Evolutionary conservation across 768 basidiomycete genomes (phyloP), one percentile per base, ranked within the genome.

Genomic region (Boletus barrowsii): DNA sequence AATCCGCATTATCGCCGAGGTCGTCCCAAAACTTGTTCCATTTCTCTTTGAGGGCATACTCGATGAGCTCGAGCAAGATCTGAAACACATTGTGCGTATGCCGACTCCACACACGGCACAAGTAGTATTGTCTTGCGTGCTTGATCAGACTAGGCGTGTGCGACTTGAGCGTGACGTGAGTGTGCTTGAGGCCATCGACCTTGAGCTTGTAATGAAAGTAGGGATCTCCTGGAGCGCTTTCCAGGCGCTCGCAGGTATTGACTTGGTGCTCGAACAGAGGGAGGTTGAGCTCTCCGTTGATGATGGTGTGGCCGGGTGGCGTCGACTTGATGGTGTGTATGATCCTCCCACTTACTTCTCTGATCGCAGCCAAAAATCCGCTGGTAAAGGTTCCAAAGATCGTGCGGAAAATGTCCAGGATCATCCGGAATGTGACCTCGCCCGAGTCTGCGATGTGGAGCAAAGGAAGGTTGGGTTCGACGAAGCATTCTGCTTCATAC

Each of bases 231-330:
- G 40, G 5, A 0, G 37, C 3, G 8, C 33, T 40, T 26, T 36
- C n/a, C 15, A 56, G 8, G 5, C 10, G 45, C 18, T 57, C 41
- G 48, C 59, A 67, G 6, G 20, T 5, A 4, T n/a, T 43, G 36
- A 67, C 59, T 29, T 2, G 54, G 39, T 67, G 58, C 47, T 68
- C 62, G 26, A 66, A 58, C 17, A 68, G 5, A 18, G 64, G 46
- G 10, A 67, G 3, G 14, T 55, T 67, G 46, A 67, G 39, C 37
- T 57, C 57, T 17, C 66, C 64, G 30, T 68, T 68, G 53, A 62
- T 40, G 32, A 67, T 54, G 18, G 56, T 36, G 20, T 66, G 59
- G 2, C 66, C 62, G 3, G 58, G 56, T 18, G 59, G 59, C 3
- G 62, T 51, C 3, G 58, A 55, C 26, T 45, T 24, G 33, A 59